These are phyloP conservation scores for Rhizomucor miehei DNA, from an alignment of 371 early-diverging fungal species.

Conservation along the genomic window DNA sequence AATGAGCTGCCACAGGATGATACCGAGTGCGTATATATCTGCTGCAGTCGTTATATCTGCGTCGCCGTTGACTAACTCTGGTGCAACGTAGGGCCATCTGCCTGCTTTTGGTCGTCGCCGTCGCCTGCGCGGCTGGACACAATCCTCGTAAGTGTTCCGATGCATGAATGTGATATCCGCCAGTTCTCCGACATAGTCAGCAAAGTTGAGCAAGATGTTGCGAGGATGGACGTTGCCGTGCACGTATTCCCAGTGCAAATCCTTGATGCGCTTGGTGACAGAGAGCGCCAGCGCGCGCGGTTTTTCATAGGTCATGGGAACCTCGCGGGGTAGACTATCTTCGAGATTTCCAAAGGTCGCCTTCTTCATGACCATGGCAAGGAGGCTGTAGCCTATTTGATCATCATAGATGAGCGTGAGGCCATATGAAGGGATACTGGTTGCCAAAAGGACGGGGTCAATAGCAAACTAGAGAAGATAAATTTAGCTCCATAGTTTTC, in stretches of 20 bases:
- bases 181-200: constrained; percentile 36
- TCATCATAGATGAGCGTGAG: constrained; percentile 34
- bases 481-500: background rate
- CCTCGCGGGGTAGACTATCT: constrained; percentile 22
- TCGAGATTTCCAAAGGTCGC: constrained; percentile 40
- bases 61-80: constrained; percentile 17
- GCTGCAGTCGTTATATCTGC: constrained; percentile 24
- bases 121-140: constrained; percentile 3
- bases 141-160: constrained; percentile 7
- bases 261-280: constrained; percentile 40
- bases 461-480: constrained; percentile 18
- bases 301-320: constrained; percentile 31
- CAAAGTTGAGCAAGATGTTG: constrained; percentile 38
- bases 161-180: constrained; percentile 41
- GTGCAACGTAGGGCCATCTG: constrained; percentile 43
- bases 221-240: constrained; percentile 48
- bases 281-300: constrained; percentile 32
- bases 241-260: constrained; percentile 42
- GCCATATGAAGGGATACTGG: constrained; percentile 27
- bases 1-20: constrained; percentile 44
- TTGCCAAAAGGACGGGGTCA: constrained; percentile 26
- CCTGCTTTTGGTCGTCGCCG: constrained; percentile 22
- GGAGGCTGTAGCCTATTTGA: constrained; percentile 26
- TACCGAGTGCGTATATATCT: constrained; percentile 38
- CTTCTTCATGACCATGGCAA: constrained; percentile 39